Conservation (phyloP, 2,329 filamentous ascomycete species). For the Diplocarpon mali region DNA sequence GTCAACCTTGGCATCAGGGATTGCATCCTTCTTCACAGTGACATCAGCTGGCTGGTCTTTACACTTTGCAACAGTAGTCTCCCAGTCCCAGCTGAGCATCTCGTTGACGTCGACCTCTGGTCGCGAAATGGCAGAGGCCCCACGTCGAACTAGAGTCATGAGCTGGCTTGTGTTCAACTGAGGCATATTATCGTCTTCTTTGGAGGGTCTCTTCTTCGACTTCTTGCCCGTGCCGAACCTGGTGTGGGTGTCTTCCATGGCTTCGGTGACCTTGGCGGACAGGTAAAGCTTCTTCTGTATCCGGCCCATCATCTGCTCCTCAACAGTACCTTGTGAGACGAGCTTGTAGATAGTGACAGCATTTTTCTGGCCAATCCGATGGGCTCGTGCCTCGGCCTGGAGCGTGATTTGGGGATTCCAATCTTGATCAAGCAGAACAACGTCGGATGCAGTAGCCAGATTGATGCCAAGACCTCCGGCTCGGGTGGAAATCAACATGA, state of each 20-base stretch:
- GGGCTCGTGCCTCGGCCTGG: constrained; percentile 84
- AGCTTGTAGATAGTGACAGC: constrained; percentile 93
- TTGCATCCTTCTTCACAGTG: constrained; percentile 27
- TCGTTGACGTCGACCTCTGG: constrained; percentile 42
- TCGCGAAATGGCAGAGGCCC: constrained; percentile 40
- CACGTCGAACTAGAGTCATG: constrained; percentile 42
- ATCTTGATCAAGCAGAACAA: constrained; percentile 94
- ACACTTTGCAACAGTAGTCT: constrained; percentile 41
- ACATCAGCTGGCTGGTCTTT: constrained; percentile 38
- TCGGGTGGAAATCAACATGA: constrained; percentile 84
- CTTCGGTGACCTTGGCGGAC: constrained; percentile 48
- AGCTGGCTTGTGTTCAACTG: constrained; percentile 40
- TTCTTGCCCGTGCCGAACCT: constrained; percentile 23
- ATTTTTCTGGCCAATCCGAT: constrained; percentile 90
- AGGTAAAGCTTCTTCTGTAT: constrained; percentile 48
- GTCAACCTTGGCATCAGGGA: constrained; percentile 25
- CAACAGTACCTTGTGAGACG: constrained; percentile 75
- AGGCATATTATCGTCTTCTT: constrained; percentile 35
- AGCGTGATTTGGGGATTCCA: constrained; percentile 98
- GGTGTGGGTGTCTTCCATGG: constrained; percentile 42
- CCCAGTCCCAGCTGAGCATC: constrained; percentile 45
- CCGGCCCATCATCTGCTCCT: constrained; percentile 65
- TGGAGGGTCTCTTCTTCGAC: constrained; percentile 21
- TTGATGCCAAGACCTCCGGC: constrained; percentile 97
- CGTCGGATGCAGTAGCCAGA: constrained; percentile 87